Evolutionary conservation across 1,284 basidiomycete genomes (phyloP).

Genomic region (Ceratobasidium sp.): DNA sequence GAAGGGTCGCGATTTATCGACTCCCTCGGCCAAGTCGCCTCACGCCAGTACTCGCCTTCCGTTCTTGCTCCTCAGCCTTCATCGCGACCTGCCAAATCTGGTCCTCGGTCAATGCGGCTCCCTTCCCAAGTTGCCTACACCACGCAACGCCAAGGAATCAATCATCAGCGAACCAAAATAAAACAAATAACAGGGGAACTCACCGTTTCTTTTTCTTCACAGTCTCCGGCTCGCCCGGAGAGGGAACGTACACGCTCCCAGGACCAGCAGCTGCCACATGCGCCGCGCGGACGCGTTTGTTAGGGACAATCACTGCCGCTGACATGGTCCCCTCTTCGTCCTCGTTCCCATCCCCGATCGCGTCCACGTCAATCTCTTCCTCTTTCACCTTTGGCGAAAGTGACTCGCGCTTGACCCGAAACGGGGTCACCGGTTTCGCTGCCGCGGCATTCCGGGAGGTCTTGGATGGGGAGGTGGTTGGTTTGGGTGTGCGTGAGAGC

Average conservation of each 20-base stretch:
- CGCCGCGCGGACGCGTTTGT: slow-evolving; percentile 36
- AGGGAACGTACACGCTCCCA: slow-evolving; percentile 48
- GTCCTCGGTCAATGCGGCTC: slow-evolving; percentile 36
- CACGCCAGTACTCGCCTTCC: slow-evolving; percentile 25
- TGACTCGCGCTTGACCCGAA: background rate
- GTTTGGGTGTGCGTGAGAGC: background rate
- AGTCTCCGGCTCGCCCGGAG: slow-evolving; percentile 52
- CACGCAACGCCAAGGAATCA: background rate
- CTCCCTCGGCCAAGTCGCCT: slow-evolving; percentile 35
- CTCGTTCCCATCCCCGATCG: slow-evolving; percentile 46
- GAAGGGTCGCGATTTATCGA: slow-evolving; percentile 5
- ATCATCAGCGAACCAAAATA: background rate
- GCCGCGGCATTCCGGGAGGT: background rate
- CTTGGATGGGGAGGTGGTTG: slow-evolving; percentile 16
- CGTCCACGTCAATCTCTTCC: slow-evolving; percentile 44
- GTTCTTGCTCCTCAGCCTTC: slow-evolving; percentile 37
- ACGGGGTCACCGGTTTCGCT: background rate
- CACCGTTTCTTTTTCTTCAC: slow-evolving; percentile 62
- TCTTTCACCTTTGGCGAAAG: slow-evolving; percentile 32
- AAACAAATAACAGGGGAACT: slow-evolving; percentile 41
- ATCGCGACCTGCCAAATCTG: slow-evolving; percentile 38
- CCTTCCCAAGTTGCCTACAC: slow-evolving; percentile 33
- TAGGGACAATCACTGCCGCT: slow-evolving; percentile 41
- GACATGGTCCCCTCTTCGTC: slow-evolving; percentile 48
- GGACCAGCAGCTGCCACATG: slow-evolving; percentile 30